Evolutionary conservation across 495 filamentous ascomycete genomes (phyloP).

Genomic region (Neurospora sp.): DNA sequence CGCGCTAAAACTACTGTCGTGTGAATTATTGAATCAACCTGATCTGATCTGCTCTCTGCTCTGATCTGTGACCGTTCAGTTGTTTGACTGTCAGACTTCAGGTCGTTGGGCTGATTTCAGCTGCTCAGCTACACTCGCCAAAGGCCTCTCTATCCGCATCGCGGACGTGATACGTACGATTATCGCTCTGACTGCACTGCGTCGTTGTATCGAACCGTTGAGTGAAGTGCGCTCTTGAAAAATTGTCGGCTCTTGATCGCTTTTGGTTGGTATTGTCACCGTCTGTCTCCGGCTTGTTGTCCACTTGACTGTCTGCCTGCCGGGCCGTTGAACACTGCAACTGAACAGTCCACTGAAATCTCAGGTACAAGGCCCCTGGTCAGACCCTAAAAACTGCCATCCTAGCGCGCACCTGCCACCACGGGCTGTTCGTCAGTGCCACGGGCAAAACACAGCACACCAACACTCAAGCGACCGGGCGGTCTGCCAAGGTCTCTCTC

Average conservation of each 20-base stretch:
- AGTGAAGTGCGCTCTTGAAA: not conserved
- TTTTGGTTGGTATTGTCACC: no score
- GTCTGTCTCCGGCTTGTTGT: no score
- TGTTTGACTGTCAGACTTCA: not conserved
- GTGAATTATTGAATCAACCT: not conserved
- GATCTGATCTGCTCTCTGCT: not conserved
- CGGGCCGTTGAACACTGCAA: not conserved
- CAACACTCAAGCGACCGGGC: not conserved
- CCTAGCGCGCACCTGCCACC: not conserved
- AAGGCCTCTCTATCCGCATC: not conserved
- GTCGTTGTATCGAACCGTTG: not conserved
- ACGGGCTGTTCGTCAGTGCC: not conserved
- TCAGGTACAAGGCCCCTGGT: not conserved
- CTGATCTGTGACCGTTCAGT: not conserved
- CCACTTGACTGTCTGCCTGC: not conserved
- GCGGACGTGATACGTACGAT: not conserved
- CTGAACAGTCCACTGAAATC: not conserved
- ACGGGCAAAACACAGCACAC: not conserved
- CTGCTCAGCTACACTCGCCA: not conserved
- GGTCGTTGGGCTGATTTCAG: not conserved
- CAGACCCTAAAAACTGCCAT: not conserved
- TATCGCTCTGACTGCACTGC: not conserved
- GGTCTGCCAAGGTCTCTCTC: not conserved
- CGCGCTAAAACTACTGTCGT: not conserved
- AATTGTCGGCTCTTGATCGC: not conserved